Evolutionary conservation across 768 basidiomycete genomes (phyloP).

Genomic region (Hysterangium stoloniferum): DNA sequence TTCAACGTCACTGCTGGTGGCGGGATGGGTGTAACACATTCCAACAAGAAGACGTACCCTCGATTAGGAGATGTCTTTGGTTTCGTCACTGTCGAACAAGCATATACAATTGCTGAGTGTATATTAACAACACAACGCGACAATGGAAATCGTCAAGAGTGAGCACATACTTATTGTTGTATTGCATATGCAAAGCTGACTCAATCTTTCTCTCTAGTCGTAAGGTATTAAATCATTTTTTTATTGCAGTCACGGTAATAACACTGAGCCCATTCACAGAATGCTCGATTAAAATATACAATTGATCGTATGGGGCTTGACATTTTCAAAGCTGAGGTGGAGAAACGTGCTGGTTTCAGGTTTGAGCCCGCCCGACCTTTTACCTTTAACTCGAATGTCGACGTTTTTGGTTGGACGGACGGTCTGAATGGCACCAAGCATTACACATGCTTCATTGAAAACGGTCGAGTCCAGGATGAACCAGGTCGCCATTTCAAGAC

Average conservation of each 20-base stretch:
- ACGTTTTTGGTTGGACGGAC: constrained; percentile 90
- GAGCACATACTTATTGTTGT: constrained; percentile 26
- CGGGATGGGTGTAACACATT: constrained; percentile 99
- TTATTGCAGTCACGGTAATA: constrained; percentile 18
- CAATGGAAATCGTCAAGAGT: constrained; percentile 93
- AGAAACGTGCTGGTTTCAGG: constrained; percentile 74
- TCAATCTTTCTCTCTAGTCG: constrained; percentile 23
- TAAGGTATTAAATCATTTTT: constrained; percentile 20
- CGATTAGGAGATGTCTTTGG: constrained; percentile 82
- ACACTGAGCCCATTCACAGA: constrained; percentile 31
- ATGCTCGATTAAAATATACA: constrained; percentile 93
- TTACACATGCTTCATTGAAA: constrained; percentile 93
- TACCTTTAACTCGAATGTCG: constrained; percentile 82
- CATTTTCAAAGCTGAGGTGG: constrained; percentile 82
- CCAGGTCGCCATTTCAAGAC: constrained; percentile 87
- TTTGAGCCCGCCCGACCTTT: constrained; percentile 69
- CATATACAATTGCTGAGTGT: constrained; percentile 79
- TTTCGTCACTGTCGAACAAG: constrained; percentile 87
- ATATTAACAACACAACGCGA: constrained; percentile 92
- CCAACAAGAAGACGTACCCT: constrained; percentile 98
- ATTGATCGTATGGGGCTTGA: constrained; percentile 92
- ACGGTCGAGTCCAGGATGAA: constrained; percentile 95
- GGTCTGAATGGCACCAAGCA: constrained; percentile 86
- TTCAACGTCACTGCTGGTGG: constrained; percentile 95
- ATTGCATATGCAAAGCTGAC: neutral